Conservation (phyloP, 2,329 filamentous ascomycete genomes). For the Chrysoporthe puriensis region DNA sequence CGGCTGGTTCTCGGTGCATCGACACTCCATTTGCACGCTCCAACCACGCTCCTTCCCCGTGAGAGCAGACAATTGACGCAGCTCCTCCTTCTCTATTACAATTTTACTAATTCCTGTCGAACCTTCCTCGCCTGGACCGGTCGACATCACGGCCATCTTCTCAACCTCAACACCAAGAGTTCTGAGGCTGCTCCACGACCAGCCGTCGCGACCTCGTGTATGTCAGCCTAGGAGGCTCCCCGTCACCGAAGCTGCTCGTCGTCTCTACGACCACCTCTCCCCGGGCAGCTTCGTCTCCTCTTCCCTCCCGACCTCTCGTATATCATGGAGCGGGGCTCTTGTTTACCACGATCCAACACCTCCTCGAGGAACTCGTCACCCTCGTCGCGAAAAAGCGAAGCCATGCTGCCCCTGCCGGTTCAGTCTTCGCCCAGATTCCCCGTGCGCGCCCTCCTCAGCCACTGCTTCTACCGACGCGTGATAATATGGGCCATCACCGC, state of each 20-base stretch:
- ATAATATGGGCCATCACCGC: conserved; percentile 53
- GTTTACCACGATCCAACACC: conserved; percentile 18
- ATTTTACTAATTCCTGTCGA: background rate
- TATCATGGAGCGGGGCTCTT: conserved; percentile 25
- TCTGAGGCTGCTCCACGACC: conserved; percentile 1
- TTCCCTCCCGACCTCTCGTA: background rate
- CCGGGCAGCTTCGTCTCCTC: conserved; percentile 20
- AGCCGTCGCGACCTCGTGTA: conserved; percentile 9
- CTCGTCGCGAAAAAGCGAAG: conserved; percentile 21
- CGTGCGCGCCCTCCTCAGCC: conserved; percentile 51
- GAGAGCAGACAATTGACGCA: conserved; percentile 4
- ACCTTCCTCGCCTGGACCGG: background rate
- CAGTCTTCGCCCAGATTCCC: conserved; percentile 35
- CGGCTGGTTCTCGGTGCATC: background rate
- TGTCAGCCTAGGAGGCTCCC: conserved; percentile 13
- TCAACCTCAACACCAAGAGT: background rate
- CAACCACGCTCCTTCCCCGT: conserved; percentile 6
- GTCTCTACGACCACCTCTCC: conserved; percentile 3
- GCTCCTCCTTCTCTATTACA: background rate
- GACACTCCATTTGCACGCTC: background rate
- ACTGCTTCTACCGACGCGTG: conserved; percentile 57
- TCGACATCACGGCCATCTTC: background rate
- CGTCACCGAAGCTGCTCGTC: conserved; percentile 22
- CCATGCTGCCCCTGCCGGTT: conserved; percentile 26
- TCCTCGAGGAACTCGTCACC: conserved; percentile 26